A percentile compares a stretch with the other conserved stretches of the same genome.
Conservation (phyloP, 192 early-diverging fungal species). For the Phlyctochytrium planicorne region DNA sequence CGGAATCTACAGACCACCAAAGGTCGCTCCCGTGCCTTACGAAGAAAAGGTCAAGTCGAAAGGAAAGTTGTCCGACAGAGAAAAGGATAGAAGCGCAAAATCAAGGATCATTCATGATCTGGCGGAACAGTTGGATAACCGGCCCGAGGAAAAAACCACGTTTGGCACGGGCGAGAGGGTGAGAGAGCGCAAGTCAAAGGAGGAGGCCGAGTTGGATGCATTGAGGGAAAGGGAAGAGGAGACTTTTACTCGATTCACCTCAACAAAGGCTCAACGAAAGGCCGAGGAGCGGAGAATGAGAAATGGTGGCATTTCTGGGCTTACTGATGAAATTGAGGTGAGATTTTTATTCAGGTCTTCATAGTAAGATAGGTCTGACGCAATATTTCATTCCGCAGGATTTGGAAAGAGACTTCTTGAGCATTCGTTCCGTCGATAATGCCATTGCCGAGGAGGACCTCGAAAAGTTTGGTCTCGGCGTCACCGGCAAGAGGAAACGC, state of each 20-base stretch:
- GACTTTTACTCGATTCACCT: slow-evolving; percentile 16
- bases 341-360: not conserved
- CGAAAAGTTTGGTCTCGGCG: slow-evolving; percentile 12
- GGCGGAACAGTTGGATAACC: slow-evolving; percentile 75
- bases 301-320: slow-evolving; percentile 8
- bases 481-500: not conserved
- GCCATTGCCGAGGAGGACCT: slow-evolving; percentile 12
- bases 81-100: slow-evolving; percentile 67
- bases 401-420: slow-evolving; percentile 25
- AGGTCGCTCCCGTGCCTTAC: slow-evolving; percentile 80
- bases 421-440: slow-evolving; percentile 18
- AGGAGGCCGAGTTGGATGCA: slow-evolving; percentile 24
- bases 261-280: slow-evolving; percentile 21
- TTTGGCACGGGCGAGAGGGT: slow-evolving; percentile 26
- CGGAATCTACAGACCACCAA: slow-evolving; percentile 85
- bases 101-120: slow-evolving; percentile 86
- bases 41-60: slow-evolving; percentile 68
- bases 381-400: no score
- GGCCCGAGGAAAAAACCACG: slow-evolving; percentile 26
- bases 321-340: slow-evolving; percentile 30
- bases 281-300: slow-evolving; percentile 18
- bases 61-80: slow-evolving; percentile 61
- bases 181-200: slow-evolving; percentile 10
- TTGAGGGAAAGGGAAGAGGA: slow-evolving; percentile 25
- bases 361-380: not conserved